Evolutionary conservation across 768 basidiomycete genomes (phyloP), one percentile per base, ranked within the genome.

Genomic region (Leccinum incarnatum): DNA sequence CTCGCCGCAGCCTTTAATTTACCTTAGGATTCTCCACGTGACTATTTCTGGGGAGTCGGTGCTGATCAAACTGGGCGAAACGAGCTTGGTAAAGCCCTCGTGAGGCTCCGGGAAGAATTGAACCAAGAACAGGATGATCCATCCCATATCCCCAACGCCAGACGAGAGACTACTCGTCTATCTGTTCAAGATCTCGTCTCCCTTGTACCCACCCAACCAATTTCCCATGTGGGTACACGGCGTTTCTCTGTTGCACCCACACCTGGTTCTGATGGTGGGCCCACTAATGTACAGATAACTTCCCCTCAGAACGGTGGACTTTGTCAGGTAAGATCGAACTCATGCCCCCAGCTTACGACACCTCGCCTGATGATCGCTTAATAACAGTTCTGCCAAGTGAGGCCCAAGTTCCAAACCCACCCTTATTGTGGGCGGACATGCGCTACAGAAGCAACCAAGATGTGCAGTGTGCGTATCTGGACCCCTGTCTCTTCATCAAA

Each of bases 1-100:
- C 36, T 34, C 48, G 53, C 23, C 46, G 15, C 51, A 55, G 34
- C 14, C 53, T 32, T 56, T 30, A 53, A 19, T 54, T 5, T 17
- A 4, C 23, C 10, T 30, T 61, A 88, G 87, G 81, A 87, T 66
- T 89, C 87, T n/a, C 84, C 85, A 58, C 86, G 83, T 62, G 89
- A 91, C 69, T 77, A 86, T 42, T 89, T 89, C 72, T 91, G 89
- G 88, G 89, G 89, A n/a, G 72, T 84, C 60, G 89, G 89, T 5
- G 76, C 80, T 40, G 85, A 91, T 69, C 75, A 79, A 27, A 74
- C 78, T 65, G 89, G 89, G 21, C 81, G 83, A 42, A 91, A 91
- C 62, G 87, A 91, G 69, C 81, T 91, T 32, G 89, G 89, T 45
- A 88, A 85, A 68, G 83, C 85, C 11, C 78, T 90, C 11, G 81